Base-by-base conservation (phyloP, 2,329 filamentous ascomycete species). In the Fusarium armeniacum region DNA sequence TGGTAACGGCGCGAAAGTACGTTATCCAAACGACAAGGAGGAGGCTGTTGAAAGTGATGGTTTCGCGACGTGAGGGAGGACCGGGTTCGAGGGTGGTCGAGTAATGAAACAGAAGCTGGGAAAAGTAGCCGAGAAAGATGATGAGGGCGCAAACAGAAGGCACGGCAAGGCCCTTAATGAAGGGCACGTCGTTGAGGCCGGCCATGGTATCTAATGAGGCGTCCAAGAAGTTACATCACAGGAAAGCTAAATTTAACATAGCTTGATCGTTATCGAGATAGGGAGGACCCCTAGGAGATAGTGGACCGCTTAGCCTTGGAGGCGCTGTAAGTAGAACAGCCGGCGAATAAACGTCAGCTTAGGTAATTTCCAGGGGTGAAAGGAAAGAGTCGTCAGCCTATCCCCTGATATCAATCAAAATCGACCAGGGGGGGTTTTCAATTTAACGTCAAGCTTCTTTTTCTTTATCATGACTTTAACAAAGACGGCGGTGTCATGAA, bases 81-180 rank as follows among this genome's bases (percentile, higher is more conserved):
- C 87, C 89, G 0, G 89, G 88, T 13, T 84, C 82, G 67, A 91
- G 84, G 67, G 61, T 54, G 11, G 85, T 81, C 35, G 77, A 76
- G 65, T 87, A 80, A 70, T 85, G 79, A 77, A 95, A 92, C 47
- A 95, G 83, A 76, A 84, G 86, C 80, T 95, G 93, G 6, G 92
- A 91, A 50, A 87, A 86, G 81, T 91, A 93, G 65, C 88, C 87
- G 5, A 94, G 85, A 76, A 93, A 92, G 55, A 81, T 76, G 62
- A 94, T 91, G 16, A 95, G 81, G 10, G 83, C 58, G 68, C 88
- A 89, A 45, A 92, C 91, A 61, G 83, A 86, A 16, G 91, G 91
- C n/a, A 94, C 87, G 62, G 91, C 90, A 53, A 93, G 82, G 51
- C 80, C 78, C 74, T 86, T 84, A 64, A 88, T 74, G 44, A 81